Percentiles rank a stretch among this genome's conserved stretches.
Conservation (phyloP, 2,329 filamentous ascomycete species). For the Penicillium nordicum region DNA sequence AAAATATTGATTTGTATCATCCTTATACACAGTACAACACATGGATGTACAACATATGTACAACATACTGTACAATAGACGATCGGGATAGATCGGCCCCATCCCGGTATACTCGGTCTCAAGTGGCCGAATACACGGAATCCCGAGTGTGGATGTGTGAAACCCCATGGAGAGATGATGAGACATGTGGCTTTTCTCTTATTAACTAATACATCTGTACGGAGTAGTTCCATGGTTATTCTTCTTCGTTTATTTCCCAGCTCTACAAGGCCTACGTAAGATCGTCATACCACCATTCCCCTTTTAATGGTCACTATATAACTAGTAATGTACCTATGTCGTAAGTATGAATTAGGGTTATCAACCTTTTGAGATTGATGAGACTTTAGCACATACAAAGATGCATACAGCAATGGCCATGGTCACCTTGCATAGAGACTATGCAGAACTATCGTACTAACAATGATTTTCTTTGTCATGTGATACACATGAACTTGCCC, state of each 20-base stretch:
- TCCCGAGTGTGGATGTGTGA: not conserved
- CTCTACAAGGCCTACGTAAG: not conserved
- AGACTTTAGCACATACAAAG: not conserved
- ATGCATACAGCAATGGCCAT: not conserved
- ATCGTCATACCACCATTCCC: not conserved
- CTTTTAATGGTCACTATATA: too few species aligned
- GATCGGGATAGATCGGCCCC: constrained; percentile 6
- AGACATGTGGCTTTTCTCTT: constrained; percentile 4
- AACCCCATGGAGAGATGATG: constrained; percentile 3
- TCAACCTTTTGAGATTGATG: not conserved
- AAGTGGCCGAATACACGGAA: constrained; percentile 2
- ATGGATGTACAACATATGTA: too few species aligned
- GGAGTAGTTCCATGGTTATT: not conserved
- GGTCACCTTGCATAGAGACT: not conserved
- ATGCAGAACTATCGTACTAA: not conserved
- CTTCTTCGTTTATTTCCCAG: not conserved
- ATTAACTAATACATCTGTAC: not conserved
- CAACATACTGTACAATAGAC: not conserved
- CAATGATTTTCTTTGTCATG: too few species aligned
- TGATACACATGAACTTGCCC: not conserved
- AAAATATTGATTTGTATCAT: not conserved
- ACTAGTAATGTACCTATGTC: not conserved
- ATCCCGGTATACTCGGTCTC: constrained; percentile 1
- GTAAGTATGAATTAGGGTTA: not conserved
- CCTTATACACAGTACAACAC: not conserved